These are phyloP conservation scores for Wickerhamiella spandovensis DNA, from an alignment of 805 yeast genomes.

Conservation along the genomic window DNA sequence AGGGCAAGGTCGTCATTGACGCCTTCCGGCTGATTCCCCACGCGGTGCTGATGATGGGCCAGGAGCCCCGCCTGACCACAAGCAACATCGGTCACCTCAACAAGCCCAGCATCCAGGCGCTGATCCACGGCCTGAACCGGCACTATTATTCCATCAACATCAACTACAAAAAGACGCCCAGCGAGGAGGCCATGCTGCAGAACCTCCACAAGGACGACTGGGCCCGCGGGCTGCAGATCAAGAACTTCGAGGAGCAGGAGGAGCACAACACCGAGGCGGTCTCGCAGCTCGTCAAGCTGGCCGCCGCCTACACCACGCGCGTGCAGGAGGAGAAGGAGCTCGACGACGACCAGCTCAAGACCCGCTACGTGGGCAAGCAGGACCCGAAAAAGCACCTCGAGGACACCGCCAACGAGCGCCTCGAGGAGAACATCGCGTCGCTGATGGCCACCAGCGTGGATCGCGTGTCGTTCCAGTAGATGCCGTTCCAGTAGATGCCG, in stretches of 20 bases:
- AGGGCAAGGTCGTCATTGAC: conserved; percentile 97
- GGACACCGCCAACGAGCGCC: conserved; percentile 71
- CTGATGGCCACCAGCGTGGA: conserved; percentile 82
- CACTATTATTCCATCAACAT: conserved; percentile 92
- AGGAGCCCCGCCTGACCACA: conserved; percentile 95
- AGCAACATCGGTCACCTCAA: conserved; percentile 90
- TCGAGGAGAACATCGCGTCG: conserved; percentile 84
- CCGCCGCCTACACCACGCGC: conserved; percentile 77
- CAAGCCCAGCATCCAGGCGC: conserved; percentile 92
- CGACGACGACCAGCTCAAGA: conserved; percentile 76
- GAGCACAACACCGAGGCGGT: conserved; percentile 60
- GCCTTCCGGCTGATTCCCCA: conserved; percentile 92
- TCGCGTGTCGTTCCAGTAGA: conserved; percentile 69
- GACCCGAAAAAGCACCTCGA: conserved; percentile 96
- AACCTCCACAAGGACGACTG: conserved; percentile 91
- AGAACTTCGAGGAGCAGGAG: conserved; percentile 67
- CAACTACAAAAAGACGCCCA: conserved; percentile 81
- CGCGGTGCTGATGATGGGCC: conserved; percentile 80
- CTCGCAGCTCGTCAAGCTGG: conserved; percentile 72
- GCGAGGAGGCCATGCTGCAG: conserved; percentile 86
- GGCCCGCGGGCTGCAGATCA: conserved; percentile 79
- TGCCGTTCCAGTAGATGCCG: neutral
- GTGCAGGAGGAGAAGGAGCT: conserved; percentile 86
- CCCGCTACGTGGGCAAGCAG: conserved; percentile 95
- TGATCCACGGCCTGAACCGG: conserved; percentile 93